Evolutionary conservation across 768 basidiomycete species (phyloP).

Genomic region (Hebeloma cylindrosporum): DNA sequence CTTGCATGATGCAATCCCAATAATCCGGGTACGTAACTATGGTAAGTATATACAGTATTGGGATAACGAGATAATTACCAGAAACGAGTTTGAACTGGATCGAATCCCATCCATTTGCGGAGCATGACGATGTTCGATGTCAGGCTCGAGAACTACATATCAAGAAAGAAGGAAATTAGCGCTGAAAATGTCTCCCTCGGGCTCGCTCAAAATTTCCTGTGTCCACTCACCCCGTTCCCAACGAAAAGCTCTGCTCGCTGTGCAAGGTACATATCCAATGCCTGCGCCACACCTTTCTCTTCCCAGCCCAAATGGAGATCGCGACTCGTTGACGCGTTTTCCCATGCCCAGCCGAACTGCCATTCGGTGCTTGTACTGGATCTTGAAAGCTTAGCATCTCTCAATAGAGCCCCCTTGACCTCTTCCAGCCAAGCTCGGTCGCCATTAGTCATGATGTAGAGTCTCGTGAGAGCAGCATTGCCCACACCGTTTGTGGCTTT

Average conservation of each 20-base stretch:
- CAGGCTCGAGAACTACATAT: slow-evolving; percentile 37
- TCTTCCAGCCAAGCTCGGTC: slow-evolving; percentile 47
- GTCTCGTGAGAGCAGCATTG: slow-evolving; percentile 33
- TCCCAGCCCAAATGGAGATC: slow-evolving; percentile 56
- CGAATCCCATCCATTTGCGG: slow-evolving; percentile 30
- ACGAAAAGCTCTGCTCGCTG: slow-evolving; percentile 63
- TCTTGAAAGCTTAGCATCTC: slow-evolving; percentile 8
- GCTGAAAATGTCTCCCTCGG: no score
- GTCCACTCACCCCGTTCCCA: slow-evolving; percentile 72
- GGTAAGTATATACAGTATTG: no score
- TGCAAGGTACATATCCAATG: slow-evolving; percentile 69
- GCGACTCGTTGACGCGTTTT: slow-evolving; percentile 50
- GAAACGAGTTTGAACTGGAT: slow-evolving; percentile 31
- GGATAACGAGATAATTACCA: no score
- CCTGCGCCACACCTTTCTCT: slow-evolving; percentile 55
- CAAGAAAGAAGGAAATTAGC: slow-evolving; percentile 2
- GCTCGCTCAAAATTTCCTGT: no score
- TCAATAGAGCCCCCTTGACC: slow-evolving; percentile 16
- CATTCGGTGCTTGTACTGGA: not conserved
- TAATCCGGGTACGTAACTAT: no score
- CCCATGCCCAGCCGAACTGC: slow-evolving; percentile 38
- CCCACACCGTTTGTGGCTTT: not conserved
- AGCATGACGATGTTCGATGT: slow-evolving; percentile 36
- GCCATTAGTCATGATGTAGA: slow-evolving; percentile 71
- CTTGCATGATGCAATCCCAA: no score